Evolutionary conservation across 257 asterid genomes (phyloP).

Genomic region (Striga asiatica): DNA sequence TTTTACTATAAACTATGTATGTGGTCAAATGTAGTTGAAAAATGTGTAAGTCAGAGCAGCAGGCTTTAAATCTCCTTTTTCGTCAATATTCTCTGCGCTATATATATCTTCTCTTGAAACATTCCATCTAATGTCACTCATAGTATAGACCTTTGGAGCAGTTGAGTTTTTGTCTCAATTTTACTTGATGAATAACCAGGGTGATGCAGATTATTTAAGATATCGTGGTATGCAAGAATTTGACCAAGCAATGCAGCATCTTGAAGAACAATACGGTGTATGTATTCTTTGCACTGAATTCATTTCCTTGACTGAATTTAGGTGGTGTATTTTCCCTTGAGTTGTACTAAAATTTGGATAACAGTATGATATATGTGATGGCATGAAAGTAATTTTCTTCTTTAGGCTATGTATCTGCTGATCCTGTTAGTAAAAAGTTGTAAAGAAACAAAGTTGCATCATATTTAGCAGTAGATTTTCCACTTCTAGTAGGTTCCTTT

Average conservation of each 20-base stretch:
- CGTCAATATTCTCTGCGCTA: not conserved
- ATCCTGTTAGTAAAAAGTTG: not conserved
- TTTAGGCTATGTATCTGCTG: not conserved
- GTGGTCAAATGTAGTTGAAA: no score
- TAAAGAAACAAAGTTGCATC: no score
- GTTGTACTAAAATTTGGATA: not conserved
- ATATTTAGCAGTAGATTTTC: no score
- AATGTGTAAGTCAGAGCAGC: no score
- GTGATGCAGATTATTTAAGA: conserved; percentile 74
- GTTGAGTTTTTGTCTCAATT: conserved; percentile 5
- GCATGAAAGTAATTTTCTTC: not conserved
- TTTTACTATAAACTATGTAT: no score
- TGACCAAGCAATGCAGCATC: conserved; percentile 90
- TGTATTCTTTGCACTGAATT: conserved; percentile 20
- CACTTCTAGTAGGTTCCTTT: no score
- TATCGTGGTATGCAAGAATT: conserved; percentile 87
- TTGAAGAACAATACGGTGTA: conserved; percentile 84
- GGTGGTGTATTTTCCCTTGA: not conserved
- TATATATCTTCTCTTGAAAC: not conserved
- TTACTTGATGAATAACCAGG: conserved; percentile 42
- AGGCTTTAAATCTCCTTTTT: no score
- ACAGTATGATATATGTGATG: not conserved
- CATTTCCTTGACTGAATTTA: conserved; percentile 5
- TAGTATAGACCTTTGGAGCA: conserved; percentile 2
- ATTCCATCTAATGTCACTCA: not conserved